Evolutionary conservation across 202 grass and related monocot genomes (phyloP).

Genomic region (Panicum virgatum): DNA sequence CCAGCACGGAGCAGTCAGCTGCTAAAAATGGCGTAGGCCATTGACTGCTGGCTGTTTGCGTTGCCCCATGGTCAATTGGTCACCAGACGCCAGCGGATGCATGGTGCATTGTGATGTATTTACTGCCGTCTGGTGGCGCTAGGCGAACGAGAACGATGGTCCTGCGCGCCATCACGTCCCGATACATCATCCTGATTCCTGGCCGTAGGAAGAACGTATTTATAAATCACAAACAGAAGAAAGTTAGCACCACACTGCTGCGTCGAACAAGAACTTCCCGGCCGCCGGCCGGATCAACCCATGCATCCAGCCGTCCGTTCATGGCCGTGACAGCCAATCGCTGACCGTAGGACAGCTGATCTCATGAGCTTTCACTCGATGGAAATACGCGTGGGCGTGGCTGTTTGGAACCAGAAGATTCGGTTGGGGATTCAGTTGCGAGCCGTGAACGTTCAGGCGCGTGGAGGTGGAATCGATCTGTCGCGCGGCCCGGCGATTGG

Average conservation of each 20-base stretch:
- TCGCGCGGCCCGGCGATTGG: not conserved
- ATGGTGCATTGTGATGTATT: no score
- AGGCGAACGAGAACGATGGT: not conserved
- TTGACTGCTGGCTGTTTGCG: not conserved
- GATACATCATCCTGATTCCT: no score
- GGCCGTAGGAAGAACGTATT: no score
- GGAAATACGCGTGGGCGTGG: not conserved
- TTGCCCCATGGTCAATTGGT: not conserved
- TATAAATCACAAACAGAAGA: not conserved
- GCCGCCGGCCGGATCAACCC: not conserved
- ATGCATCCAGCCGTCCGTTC: not conserved
- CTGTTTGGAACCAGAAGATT: not conserved
- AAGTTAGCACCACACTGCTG: no score
- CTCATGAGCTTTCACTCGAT: not conserved
- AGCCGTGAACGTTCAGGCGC: no score
- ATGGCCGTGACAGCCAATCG: no score
- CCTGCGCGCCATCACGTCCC: not conserved
- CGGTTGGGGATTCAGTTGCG: not conserved
- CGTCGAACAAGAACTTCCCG: no score
- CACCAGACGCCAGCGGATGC: not conserved
- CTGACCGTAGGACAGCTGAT: not conserved
- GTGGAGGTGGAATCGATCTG: not conserved
- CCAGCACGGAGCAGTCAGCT: not conserved
- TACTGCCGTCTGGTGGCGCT: no score
- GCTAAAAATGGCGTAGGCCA: not conserved